Evolutionary conservation across 768 basidiomycete species (phyloP), one percentile per base, ranked within the genome.

Genomic region (Trametes coccinea): DNA sequence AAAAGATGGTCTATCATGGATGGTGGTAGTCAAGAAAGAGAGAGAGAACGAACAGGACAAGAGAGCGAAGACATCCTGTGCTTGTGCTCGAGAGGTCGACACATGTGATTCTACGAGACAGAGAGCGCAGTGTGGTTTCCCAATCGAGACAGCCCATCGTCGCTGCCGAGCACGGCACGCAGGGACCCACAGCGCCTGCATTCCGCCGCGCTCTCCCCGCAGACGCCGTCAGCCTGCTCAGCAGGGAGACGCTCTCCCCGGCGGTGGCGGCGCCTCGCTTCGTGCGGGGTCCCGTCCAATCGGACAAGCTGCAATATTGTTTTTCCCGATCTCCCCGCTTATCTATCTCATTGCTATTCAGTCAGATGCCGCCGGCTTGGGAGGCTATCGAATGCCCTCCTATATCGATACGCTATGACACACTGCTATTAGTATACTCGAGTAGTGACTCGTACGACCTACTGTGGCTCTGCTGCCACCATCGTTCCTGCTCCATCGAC

Each of bases 1-100:
- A 93, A 75, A 41, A 98, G 75, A 72, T 97, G 93, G 79, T 98
- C 95, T 71, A 98, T 92, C 95, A 98, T 98, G 67, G 47, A 40
- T 48, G 39, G 57, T 59, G 56, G 45, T 62, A 43, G 59, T 40
- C 47, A 62, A 45, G 29, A 29, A 45, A 63, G 58, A 60, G 56
- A 44, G 34, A 44, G 54, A 22, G 22, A 22, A 22, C 22, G 22
- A 22, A 22, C 22, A 22, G 22, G 22, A 22, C 22, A 58, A n/a
- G 7, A 60, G 44, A 55, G 39, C 29, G 4, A 31, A 34, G n/a
- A 10, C 31, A 37, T 64, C 40, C 22, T 22, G 60, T 56, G 52
- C 69, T 69, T 71, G 72, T 73, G 71, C 70, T 68, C 63, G 47
- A 52, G 37, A 37, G 5, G 33, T 34, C 40, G 34, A 8, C 14